Evolutionary conservation across 352 stramenopile species (phyloP).

Genomic region (Phytophthora sojae): DNA sequence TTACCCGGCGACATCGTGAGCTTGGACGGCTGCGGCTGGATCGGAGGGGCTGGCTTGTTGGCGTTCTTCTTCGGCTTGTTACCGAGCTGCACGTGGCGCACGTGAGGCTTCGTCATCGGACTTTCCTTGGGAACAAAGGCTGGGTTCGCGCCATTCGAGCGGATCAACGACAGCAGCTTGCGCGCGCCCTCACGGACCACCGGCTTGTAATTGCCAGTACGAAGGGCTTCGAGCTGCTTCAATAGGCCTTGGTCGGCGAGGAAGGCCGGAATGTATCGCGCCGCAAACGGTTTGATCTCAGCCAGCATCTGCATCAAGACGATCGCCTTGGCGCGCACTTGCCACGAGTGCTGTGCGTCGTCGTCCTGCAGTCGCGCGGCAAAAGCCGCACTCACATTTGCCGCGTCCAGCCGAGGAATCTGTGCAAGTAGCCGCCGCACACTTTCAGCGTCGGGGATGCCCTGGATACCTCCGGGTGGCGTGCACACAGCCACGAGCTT

Average conservation of each 20-base stretch:
- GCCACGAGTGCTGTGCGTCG: constrained; percentile 41
- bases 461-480: constrained; percentile 55
- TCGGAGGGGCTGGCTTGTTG: constrained; percentile 2
- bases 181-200: constrained; percentile 59
- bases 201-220: constrained; percentile 44
- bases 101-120: constrained; percentile 33
- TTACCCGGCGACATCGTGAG: constrained; percentile 24
- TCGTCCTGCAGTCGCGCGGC: constrained; percentile 45
- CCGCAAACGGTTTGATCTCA: constrained; percentile 51
- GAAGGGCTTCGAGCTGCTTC: constrained; percentile 46
- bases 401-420: constrained; percentile 43
- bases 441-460: constrained; percentile 54
- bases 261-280: constrained; percentile 44
- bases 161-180: constrained; percentile 64
- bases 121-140: constrained; percentile 47
- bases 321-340: constrained; percentile 61
- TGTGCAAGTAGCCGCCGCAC: constrained; percentile 59
- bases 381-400: constrained; percentile 43
- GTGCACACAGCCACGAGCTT: constrained; percentile 64
- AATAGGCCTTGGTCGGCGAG: constrained; percentile 30
- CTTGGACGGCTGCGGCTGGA: constrained; percentile 9
- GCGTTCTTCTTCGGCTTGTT: constrained; percentile 27
- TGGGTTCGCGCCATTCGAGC: constrained; percentile 52
- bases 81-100: constrained; percentile 30
- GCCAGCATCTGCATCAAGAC: constrained; percentile 65